Evolutionary conservation across 2,329 filamentous ascomycete species (phyloP).

Genomic region (Cladosporium sp.): DNA sequence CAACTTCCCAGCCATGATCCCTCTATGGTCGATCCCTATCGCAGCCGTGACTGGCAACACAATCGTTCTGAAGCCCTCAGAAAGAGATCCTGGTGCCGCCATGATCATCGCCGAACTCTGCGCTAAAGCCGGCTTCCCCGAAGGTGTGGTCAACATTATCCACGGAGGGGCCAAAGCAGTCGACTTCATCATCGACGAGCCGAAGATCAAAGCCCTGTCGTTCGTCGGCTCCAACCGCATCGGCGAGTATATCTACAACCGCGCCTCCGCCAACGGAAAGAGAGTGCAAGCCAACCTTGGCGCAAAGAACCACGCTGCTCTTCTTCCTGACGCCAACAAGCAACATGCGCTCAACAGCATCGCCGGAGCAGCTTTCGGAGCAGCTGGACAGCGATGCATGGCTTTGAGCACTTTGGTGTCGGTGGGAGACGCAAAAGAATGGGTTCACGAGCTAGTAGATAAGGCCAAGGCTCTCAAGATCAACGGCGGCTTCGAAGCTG

Average conservation of each 20-base stretch:
- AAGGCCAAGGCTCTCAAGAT: conserved; percentile 68
- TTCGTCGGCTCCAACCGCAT: conserved; percentile 86
- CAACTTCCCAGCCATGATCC: conserved; percentile 86
- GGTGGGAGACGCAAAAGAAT: conserved; percentile 79
- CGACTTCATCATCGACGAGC: conserved; percentile 81
- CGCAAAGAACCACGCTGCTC: conserved; percentile 82
- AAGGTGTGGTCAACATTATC: conserved; percentile 76
- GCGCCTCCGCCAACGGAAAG: conserved; percentile 79
- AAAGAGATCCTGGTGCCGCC: conserved; percentile 76
- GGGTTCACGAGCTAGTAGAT: conserved; percentile 74
- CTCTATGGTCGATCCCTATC: conserved; percentile 81
- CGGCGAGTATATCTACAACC: conserved; percentile 78
- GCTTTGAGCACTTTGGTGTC: conserved; percentile 79
- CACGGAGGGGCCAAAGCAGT: conserved; percentile 77
- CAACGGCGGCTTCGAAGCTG: conserved; percentile 75
- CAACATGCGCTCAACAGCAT: conserved; percentile 83
- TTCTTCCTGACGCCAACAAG: conserved; percentile 83
- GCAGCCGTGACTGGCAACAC: conserved; percentile 81
- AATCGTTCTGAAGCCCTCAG: conserved; percentile 77
- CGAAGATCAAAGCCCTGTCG: conserved; percentile 77
- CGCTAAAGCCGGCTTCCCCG: conserved; percentile 74
- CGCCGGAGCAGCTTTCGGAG: conserved; percentile 77
- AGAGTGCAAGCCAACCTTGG: conserved; percentile 83
- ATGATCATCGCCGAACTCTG: conserved; percentile 82
- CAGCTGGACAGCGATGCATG: conserved; percentile 83